Percentiles rank a stretch among this genome's conserved stretches.
Evolutionary conservation across 2,329 filamentous ascomycete genomes (phyloP).

Genomic region (Fusarium udum): DNA sequence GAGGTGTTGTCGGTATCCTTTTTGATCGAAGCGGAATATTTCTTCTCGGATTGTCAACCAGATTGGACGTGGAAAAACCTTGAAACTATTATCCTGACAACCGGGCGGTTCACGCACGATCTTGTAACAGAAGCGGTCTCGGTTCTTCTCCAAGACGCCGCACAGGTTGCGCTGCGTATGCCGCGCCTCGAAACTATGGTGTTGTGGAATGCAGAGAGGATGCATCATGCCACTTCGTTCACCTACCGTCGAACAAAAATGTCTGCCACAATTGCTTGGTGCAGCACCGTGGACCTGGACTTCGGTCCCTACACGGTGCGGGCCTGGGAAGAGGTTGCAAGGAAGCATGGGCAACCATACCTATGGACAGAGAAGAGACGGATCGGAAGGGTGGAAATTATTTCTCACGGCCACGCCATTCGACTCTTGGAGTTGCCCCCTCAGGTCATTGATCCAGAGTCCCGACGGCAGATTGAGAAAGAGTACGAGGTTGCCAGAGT

Average conservation of each 20-base stretch:
- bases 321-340: background rate
- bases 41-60: background rate
- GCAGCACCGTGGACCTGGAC: background rate
- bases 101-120: background rate
- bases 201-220: background rate
- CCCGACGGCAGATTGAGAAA: background rate
- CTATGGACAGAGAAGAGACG: background rate
- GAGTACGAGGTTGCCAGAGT: background rate
- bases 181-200: background rate
- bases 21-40: background rate
- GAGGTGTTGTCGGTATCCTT: background rate
- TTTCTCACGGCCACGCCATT: background rate
- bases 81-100: background rate
- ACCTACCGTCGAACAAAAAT: background rate
- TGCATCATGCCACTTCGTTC: background rate
- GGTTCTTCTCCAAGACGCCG: background rate
- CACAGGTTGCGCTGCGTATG: background rate
- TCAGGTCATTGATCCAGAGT: background rate
- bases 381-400: background rate
- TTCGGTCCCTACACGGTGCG: background rate
- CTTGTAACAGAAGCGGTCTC: background rate
- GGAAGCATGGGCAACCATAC: background rate
- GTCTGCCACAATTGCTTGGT: background rate
- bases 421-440: background rate
- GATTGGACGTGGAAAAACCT: background rate